Evolutionary conservation across 1,139 yeast species (phyloP), one percentile per base, ranked within the genome.

Genomic region (Yamadazyma diospyri): DNA sequence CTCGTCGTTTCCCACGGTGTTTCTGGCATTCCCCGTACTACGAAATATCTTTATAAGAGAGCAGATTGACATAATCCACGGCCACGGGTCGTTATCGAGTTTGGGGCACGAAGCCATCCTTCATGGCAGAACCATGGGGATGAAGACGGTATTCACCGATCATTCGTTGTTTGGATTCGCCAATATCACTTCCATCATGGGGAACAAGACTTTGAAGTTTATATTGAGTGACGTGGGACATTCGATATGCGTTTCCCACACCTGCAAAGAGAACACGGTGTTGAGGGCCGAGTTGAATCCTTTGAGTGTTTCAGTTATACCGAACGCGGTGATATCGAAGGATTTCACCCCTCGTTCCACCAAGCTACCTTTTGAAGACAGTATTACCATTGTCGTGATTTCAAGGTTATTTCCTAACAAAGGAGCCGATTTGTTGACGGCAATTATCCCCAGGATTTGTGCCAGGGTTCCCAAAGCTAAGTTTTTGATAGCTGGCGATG

Each of bases 121-220:
- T 15, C 98, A 92, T 53, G 97, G 87, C 0, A 69, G 92, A 22
- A 83, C 95, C 1, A 85, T 94, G 96, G 97, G 97, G 0, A 61
- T 89, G 38, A 77, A 77, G 39, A 87, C 98, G 0, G 92, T 92
- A 1, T 82, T 92, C 46, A 94, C 99, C 0, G 99, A 94, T 52
- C 99, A 94, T 53, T 89, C 97, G 0, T 61, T 94, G 23, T 92
- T 88, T 62, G 98, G 98, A 1, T 92, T 94, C 61, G 87, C 94
- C 3, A 92, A 85, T 42, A 75, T 89, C 2, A 81, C 82, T 2
- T 77, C 94, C 9, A 86, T 92, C 27, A 61, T 88, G 46, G 95
- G 95, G 8, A 92, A 92, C 56, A 94, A 94, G 56, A 62, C 83
- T 5, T 63, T 94, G 37, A 86, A 86, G 47, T 92, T 88, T 60